Evolutionary conservation across 805 yeast genomes (phyloP).

Genomic region (Schizosaccharomyces octosporus): DNA sequence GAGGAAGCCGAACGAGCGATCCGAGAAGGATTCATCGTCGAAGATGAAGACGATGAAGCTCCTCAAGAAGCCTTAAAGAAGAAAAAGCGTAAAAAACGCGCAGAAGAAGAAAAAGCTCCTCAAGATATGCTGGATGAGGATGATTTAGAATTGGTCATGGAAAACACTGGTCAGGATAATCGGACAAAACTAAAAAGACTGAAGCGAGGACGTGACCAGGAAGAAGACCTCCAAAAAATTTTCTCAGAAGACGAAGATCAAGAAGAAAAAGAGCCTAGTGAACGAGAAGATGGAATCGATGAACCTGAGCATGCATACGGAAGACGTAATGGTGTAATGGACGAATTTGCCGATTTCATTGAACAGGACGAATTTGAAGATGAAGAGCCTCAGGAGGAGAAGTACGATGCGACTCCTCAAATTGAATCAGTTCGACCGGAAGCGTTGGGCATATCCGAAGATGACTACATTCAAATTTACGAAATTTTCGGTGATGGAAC

Average conservation of each 20-base stretch:
- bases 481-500: constrained; percentile 94
- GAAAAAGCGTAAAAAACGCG: constrained; percentile 6
- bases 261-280: constrained; percentile 17
- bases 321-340: constrained; percentile 21
- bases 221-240: constrained; percentile 33
- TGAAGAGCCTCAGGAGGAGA: constrained; percentile 31
- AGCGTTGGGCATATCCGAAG: constrained; percentile 43
- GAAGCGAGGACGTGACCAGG: constrained; percentile 38
- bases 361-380: constrained; percentile 92
- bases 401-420: not conserved
- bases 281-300: constrained; percentile 8
- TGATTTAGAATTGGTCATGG: constrained; percentile 75
- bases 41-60: constrained; percentile 27
- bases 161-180: constrained; percentile 46
- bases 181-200: constrained; percentile 49
- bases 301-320: constrained; percentile 3
- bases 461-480: constrained; percentile 71
- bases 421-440: constrained; percentile 8
- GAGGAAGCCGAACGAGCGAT: constrained; percentile 35
- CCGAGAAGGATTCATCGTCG: constrained; percentile 81
- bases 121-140: constrained; percentile 75
- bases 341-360: constrained; percentile 88
- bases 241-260: constrained; percentile 36
- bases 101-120: constrained; percentile 7
- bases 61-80: constrained; percentile 7